Evolutionary conservation across 495 filamentous ascomycete genomes (phyloP), one percentile per base, ranked within the genome.

Genomic region (Aspergillus sparsus): DNA sequence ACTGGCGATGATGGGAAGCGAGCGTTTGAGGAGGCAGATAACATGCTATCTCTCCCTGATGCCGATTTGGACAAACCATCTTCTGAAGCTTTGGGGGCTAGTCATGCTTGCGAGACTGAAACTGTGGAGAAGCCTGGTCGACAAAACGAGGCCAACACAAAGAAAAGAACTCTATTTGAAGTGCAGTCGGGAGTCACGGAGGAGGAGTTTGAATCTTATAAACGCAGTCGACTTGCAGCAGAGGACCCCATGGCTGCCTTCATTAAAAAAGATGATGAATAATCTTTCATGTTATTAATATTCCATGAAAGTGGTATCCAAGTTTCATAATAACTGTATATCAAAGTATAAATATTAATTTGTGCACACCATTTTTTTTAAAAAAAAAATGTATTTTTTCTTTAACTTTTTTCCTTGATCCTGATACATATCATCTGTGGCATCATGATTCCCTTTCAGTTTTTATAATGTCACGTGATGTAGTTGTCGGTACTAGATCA

Each of bases 171-270:
- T 3, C 64, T 89, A 49, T 82, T 86, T 53, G 90, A 95, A 63
- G 84, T 93, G 76, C 83, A 86, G 60, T 65, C 74, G 5, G 89
- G 88, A 3, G 80, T 93, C 36, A 85, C 84, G 2, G 90, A 95
- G 66, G 89, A 89, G 32, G 91, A 95, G 57, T 78, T 95, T 70
- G 92, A 96, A 55, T 84, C 83, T 31, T 96, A 93, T 71, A 86
- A 90, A 63, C 79, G 83, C 61, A 91, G 90, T 63, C 79, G 85
- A 61, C 77, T 84, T 49, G 80, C 81, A 18, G 83, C 85, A 4
- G 82, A 89, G 54, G 92, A 97, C 77, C 92, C 92, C 2, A 97
- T 96, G 92, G 89, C 90, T 8, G 83, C 82, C 5, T 86, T 91
- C 59, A 71, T 92, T 15, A 83, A 84, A 10, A 85, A 84, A 58